Percentiles rank a stretch among this genome's conserved stretches.
Conservation (phyloP, 495 filamentous ascomycete species). For the Penicillium egyptiacum region DNA sequence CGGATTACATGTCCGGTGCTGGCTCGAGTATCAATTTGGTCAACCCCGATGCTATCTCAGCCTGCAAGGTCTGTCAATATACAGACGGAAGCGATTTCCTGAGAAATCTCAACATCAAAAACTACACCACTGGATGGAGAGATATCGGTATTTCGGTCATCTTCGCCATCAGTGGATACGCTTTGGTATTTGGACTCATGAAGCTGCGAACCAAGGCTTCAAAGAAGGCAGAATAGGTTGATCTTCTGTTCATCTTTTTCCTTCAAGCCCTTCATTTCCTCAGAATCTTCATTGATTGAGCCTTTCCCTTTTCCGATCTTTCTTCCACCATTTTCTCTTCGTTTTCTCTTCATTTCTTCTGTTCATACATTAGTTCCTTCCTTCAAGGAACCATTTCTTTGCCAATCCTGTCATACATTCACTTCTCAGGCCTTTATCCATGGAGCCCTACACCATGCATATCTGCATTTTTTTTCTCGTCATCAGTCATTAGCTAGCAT, state of each 20-base stretch:
- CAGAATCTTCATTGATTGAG: background rate
- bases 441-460: background rate
- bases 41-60: constrained; percentile 49
- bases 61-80: constrained; percentile 61
- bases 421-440: background rate
- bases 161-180: constrained; percentile 48
- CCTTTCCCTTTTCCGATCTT: background rate
- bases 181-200: constrained; percentile 51
- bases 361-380: background rate
- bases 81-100: constrained; percentile 41
- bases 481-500: background rate
- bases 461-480: background rate
- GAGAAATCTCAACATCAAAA: constrained; percentile 34
- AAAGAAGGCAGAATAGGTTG: constrained; percentile 38
- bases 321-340: background rate
- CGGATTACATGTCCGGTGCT: constrained; percentile 43
- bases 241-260: background rate
- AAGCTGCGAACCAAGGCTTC: constrained; percentile 44
- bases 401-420: background rate
- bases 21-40: constrained; percentile 53
- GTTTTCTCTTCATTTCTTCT: background rate
- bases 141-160: constrained; percentile 46
- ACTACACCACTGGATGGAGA: constrained; percentile 48
- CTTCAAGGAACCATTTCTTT: background rate
- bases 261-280: background rate